These are phyloP conservation scores for Coemansia sp. DNA, from an alignment of 192 early-diverging fungal species.

Conservation along the genomic window DNA sequence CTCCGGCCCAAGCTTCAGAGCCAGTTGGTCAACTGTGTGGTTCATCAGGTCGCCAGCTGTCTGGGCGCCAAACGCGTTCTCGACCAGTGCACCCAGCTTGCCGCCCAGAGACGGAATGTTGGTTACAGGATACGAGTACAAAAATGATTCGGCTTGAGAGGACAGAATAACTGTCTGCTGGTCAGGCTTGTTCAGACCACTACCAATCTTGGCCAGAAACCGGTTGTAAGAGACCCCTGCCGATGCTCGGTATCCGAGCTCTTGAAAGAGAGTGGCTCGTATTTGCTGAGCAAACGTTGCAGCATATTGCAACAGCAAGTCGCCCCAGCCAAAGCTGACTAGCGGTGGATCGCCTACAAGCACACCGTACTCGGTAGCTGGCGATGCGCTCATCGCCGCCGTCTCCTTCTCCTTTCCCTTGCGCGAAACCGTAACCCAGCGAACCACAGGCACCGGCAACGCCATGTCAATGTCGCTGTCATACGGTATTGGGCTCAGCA, in stretches of 20 bases:
- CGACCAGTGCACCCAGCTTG: constrained; percentile 75
- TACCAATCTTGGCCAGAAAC: constrained; percentile 81
- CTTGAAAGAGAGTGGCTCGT: constrained; percentile 59
- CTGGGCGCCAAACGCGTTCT: constrained; percentile 54
- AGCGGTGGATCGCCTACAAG: constrained; percentile 41
- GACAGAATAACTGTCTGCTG: constrained; percentile 71
- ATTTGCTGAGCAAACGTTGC: constrained; percentile 69
- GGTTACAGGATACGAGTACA: constrained; percentile 64
- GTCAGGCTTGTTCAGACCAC: constrained; percentile 82
- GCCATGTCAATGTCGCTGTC: neutral
- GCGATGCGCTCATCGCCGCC: constrained; percentile 5
- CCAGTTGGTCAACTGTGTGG: constrained; percentile 42
- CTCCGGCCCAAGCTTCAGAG: constrained; percentile 26
- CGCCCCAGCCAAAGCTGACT: constrained; percentile 61
- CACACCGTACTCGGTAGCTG: constrained; percentile 51
- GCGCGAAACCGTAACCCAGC: constrained; percentile 31
- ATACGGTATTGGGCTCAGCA: neutral
- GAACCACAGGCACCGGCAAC: constrained; percentile 22
- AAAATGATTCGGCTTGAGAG: constrained; percentile 57
- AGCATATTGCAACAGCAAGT: constrained; percentile 75
- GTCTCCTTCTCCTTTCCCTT: constrained; percentile 50
- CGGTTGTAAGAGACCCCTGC: constrained; percentile 85
- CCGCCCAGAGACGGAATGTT: constrained; percentile 89
- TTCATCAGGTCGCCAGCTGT: constrained; percentile 36
- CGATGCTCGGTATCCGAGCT: constrained; percentile 79